Evolutionary conservation across 1,284 basidiomycete species (phyloP), one percentile per base, ranked within the genome.

Genomic region (Rhodotorula sp.): DNA sequence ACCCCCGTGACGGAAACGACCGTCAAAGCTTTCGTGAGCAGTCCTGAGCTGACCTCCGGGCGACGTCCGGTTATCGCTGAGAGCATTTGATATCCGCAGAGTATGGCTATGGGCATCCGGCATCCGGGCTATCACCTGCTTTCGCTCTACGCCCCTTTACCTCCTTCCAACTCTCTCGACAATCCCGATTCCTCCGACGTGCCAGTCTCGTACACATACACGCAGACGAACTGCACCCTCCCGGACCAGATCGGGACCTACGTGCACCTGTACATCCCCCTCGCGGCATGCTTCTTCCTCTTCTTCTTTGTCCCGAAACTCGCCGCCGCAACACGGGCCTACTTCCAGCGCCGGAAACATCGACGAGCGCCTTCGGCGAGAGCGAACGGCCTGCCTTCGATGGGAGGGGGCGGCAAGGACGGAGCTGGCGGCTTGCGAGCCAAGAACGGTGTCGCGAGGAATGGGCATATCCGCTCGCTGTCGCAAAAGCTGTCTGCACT

Each of bases 91-190:
- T 77, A 57, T 49, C 4, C 30, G 24, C 48, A 72, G 70, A 91
- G 91, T 2, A 90, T 91, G 79, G 88, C 87, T 4, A 87, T 88
- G 81, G 89, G 88, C 48, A 87, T 96, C 49, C 83, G 84, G 44
- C 83, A 83, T 26, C 91, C 93, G 2, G 93, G 92, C 33, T 91
- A 95, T 79, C 91, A 94, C 72, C 84, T 96, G 20, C 84, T 96
- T 59, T 89, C 91, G 0, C 83, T 95, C 8, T 75, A 76, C 58
- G 73, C 76, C 24, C 75, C 61, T 68, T 10, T 62, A 49, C 46
- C 82, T 84, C 22, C 83, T 87, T 46, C 84, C 86, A 2, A 66
- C 59, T 58, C 60, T 49, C 66, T 60, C 67, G 86, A 0, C 63
- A 70, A 56, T 51, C 77, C 1, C 57, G 58, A 58, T n/a, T 48